These are phyloP conservation scores for Kazachstania sp. DNA, from an alignment of 1,139 yeast species.

Conservation along the genomic window DNA sequence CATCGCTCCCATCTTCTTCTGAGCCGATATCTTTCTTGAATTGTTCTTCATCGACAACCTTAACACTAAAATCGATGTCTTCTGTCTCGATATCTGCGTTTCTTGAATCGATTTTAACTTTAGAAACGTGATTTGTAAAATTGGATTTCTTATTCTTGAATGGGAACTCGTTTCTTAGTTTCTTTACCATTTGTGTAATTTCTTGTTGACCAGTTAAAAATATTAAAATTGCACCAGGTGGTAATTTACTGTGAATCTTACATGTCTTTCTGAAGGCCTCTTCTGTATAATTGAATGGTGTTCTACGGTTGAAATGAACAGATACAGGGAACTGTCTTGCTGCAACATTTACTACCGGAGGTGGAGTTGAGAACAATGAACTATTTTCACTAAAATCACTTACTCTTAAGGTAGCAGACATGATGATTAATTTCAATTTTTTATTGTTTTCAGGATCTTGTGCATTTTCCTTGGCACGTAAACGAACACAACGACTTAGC, in stretches of 20 bases:
- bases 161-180: conserved; percentile 62
- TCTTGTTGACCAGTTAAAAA: conserved; percentile 95
- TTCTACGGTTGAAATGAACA: conserved; percentile 76
- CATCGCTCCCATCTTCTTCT: conserved; percentile 14
- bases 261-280: conserved; percentile 81
- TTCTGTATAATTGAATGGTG: conserved; percentile 69
- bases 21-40: conserved; percentile 21
- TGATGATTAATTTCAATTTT: conserved; percentile 61
- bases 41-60: conserved; percentile 32
- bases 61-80: conserved; percentile 73
- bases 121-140: conserved; percentile 25
- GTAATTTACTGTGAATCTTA: conserved; percentile 77
- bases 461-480: conserved; percentile 52
- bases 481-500: conserved; percentile 74
- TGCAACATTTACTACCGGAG: conserved; percentile 85
- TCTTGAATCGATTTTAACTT: conserved; percentile 49
- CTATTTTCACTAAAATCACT: conserved; percentile 83
- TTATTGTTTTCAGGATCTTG: conserved; percentile 42
- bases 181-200: conserved; percentile 66
- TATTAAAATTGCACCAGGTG: conserved; percentile 89
- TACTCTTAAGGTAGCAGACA: conserved; percentile 96
- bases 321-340: conserved; percentile 96
- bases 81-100: conserved; percentile 74
- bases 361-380: conserved; percentile 61
- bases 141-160: conserved; percentile 34